Base-by-base conservation (phyloP, 495 filamentous ascomycete genomes). In the Mycothermus thermophilus region DNA sequence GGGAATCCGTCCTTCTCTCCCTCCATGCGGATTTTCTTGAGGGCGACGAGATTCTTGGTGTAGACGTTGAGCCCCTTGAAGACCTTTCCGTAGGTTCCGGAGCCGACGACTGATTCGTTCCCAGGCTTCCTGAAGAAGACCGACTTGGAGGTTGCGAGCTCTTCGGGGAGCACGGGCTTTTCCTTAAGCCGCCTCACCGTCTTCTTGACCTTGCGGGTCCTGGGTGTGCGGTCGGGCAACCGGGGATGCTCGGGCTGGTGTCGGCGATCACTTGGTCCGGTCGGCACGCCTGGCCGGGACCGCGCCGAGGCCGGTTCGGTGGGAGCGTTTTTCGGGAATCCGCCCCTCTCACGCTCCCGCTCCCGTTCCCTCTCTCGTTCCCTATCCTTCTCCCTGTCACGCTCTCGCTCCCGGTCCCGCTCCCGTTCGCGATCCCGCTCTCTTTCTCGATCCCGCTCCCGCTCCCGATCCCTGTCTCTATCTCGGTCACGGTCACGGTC, bases 1-100 rank as follows among this genome's bases (percentile, higher is more conserved):
- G 92, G 92, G 46, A 96, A 96, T 0, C 92, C 92, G 61, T 99
- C 92, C 44, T 84, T 76, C 60, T 99, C 90, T 20, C 86, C 84
- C 49, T 96, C 90, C 90, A 96, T 69, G 5, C 64, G 58, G 35
- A 58, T 96, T 77, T 59, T 84, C 62, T 99, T 99, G 35, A 99
- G 59, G 5, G 92, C 92, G 25, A 95, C 92, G 39, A 83, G 74
- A 20, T 76, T 74, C 46, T 86, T 79, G 7, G 87, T 99, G 44
- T 92, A 93, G 10, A 94, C 85, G 54, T 99, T 86, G 11, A 88
- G 68, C n/a, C 79, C 90, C 50, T 96, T 96, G 66, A 95, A 99
- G 5, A 99, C 90, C 53, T 99, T 96, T 26, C 88, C 90, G 51
- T 90, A 94, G 1, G 83, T 94, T 17, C 87, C 87, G 26, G 85